Conservation (phyloP, 192 early-diverging fungal species). For the Pecoramyces ruminantium region DNA sequence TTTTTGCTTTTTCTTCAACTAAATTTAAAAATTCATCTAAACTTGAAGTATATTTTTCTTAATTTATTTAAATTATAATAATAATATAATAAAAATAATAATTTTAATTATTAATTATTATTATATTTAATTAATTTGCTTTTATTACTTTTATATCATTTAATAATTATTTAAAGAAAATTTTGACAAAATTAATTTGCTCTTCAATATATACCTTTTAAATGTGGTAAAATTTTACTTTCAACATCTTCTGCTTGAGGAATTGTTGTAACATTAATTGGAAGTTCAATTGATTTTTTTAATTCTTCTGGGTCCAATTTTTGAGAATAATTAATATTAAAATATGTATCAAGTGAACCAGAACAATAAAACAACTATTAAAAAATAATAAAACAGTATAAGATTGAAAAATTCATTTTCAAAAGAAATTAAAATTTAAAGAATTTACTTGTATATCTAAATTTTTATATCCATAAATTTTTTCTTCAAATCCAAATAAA, state of each 20-base stretch:
- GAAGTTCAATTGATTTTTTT: not conserved
- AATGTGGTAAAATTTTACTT: conserved; percentile 14
- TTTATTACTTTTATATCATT: too few relatives aligned
- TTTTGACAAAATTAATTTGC: too few relatives aligned
- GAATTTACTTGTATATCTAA: conserved; percentile 38
- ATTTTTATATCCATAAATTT: conserved; percentile 78
- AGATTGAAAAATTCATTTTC: not conserved
- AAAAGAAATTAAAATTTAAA: too few relatives aligned
- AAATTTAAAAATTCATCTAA: conserved; percentile 40
- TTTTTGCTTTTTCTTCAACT: conserved; percentile 35
- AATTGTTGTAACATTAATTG: conserved; percentile 12
- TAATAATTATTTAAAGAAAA: too few relatives aligned
- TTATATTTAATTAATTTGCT: too few relatives aligned
- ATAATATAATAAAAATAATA: too few relatives aligned
- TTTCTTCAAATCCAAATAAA: conserved; percentile 21
- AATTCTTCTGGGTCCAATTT: conserved; percentile 21
- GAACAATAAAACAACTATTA: conserved; percentile 55
- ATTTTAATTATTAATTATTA: too few relatives aligned
- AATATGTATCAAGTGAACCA: conserved; percentile 56
- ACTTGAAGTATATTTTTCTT: conserved; percentile 28
- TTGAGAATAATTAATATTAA: conserved; percentile 45
- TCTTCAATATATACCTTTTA: not conserved
- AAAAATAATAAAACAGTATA: not conserved
- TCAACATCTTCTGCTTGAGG: conserved; percentile 45
- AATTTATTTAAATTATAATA: not conserved